A percentile compares a stretch with the other conserved stretches of the same genome.
phyloP scores from a whole-genome alignment of 306 rosid species.

The Prunus fruticosa region DNA sequence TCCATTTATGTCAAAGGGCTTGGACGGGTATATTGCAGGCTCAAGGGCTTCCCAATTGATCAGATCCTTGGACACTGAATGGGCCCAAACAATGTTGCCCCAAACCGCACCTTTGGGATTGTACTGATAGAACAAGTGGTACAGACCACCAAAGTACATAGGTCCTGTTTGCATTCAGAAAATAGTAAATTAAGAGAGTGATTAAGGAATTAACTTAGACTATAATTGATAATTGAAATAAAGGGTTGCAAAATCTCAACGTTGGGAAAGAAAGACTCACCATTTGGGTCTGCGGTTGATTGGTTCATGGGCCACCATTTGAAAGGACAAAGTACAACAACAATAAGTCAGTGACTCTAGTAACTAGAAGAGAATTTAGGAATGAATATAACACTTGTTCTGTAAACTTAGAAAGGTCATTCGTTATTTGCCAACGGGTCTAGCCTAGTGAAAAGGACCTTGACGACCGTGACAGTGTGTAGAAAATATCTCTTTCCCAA shows the following conservation, averaged over 20 bases:
- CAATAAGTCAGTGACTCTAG: constrained; percentile 6
- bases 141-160: constrained; percentile 69
- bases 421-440: too few species aligned
- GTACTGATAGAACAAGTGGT: constrained; percentile 82
- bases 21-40: constrained; percentile 59
- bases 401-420: too few species aligned
- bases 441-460: too few species aligned
- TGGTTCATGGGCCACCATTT: constrained; percentile 15
- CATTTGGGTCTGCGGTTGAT: constrained; percentile 66
- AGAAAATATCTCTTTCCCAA: accelerated
- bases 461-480: too few species aligned
- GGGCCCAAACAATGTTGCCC: constrained; percentile 98
- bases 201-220: neutral
- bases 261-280: constrained; percentile 34
- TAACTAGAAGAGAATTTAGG: too few species aligned
- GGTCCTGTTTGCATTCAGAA: constrained; percentile 42
- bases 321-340: neutral
- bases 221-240: neutral
- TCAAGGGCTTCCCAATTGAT: constrained; percentile 68
- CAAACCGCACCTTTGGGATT: constrained; percentile 87
- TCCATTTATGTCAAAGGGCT: constrained; percentile 71
- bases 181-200: neutral
- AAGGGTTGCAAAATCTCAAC: neutral
- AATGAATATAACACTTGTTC: too few species aligned
- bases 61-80: constrained; percentile 70